Evolutionary conservation across 2,329 filamentous ascomycete species (phyloP).

Genomic region (Xylaria sp.): DNA sequence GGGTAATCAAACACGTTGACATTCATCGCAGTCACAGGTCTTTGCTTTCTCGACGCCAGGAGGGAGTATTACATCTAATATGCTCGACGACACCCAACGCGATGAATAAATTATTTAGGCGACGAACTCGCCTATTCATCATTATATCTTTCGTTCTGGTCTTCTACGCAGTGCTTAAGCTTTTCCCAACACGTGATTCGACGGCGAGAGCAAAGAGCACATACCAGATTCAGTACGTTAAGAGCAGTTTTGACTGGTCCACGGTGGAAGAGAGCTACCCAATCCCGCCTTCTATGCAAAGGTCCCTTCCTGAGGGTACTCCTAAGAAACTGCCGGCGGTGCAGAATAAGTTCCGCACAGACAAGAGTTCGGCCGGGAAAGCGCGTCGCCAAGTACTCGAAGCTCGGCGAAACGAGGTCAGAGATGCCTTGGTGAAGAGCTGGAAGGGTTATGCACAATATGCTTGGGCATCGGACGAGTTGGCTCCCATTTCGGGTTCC

Average conservation of each 20-base stretch:
- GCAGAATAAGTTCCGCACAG: conserved; percentile 15
- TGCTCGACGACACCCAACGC: background rate
- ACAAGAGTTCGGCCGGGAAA: conserved; percentile 8
- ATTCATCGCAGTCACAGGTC: too few species aligned
- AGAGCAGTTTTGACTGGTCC: conserved; percentile 28
- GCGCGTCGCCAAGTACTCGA: conserved; percentile 23
- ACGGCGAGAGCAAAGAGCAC: background rate
- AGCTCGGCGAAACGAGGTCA: conserved; percentile 42
- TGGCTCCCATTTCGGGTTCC: conserved; percentile 52
- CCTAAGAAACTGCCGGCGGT: conserved; percentile 18
- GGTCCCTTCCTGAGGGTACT: conserved; percentile 18
- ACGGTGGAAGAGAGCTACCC: conserved; percentile 11
- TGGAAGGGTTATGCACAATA: conserved; percentile 53
- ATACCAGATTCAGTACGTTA: conserved; percentile 1
- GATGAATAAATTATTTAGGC: conserved; percentile 7
- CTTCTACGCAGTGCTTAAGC: background rate
- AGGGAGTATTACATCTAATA: background rate
- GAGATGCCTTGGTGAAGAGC: conserved; percentile 44
- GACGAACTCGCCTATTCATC: conserved; percentile 6
- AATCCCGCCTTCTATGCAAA: conserved; percentile 11
- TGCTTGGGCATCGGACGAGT: conserved; percentile 56
- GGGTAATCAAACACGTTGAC: too few species aligned
- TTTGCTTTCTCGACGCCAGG: too few species aligned
- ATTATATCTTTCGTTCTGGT: conserved; percentile 2
- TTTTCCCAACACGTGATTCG: conserved; percentile 2